phyloP scores from a whole-genome alignment of 371 early-diverging fungal genomes.

The Mucor piriformis region DNA sequence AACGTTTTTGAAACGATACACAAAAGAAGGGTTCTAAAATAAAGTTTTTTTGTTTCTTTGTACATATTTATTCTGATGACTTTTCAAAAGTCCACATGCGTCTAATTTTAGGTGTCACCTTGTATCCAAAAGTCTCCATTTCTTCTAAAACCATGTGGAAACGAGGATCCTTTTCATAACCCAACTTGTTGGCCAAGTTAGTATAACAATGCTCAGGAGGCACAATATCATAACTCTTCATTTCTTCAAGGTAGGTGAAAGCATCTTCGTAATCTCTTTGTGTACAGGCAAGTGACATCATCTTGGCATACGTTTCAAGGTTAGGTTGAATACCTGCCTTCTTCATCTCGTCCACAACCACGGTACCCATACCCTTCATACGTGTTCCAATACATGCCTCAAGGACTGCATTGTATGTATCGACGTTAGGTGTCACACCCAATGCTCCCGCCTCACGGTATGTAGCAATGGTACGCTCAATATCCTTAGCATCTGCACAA shows the following conservation, averaged over 20 bases:
- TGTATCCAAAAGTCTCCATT: conserved; percentile 70
- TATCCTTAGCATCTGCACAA: conserved; percentile 51
- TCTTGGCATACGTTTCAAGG: conserved; percentile 57
- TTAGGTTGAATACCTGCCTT: conserved; percentile 58
- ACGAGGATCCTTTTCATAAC: conserved; percentile 67
- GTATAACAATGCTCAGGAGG: conserved; percentile 64
- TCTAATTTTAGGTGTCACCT: conserved; percentile 20
- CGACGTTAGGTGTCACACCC: conserved; percentile 53
- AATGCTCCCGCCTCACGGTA: conserved; percentile 56
- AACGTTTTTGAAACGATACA: background rate
- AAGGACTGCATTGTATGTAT: conserved; percentile 68
- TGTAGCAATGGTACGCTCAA: conserved; percentile 58
- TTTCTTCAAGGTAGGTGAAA: conserved; percentile 76
- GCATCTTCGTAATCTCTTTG: conserved; percentile 75
- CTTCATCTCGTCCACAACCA: conserved; percentile 61
- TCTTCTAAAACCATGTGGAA: conserved; percentile 71
- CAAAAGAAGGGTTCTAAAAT: background rate
- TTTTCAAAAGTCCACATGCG: background rate
- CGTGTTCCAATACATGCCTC: conserved; percentile 56
- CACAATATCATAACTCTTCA: conserved; percentile 69
- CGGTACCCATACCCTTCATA: conserved; percentile 60
- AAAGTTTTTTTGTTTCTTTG: background rate
- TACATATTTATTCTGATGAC: background rate
- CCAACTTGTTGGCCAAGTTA: conserved; percentile 61
- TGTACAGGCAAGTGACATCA: conserved; percentile 57